Percentiles rank a stretch among this genome's conserved stretches.
Evolutionary conservation across 345 rosid genomes (phyloP).

Genomic region (Sisymbrium irio): DNA sequence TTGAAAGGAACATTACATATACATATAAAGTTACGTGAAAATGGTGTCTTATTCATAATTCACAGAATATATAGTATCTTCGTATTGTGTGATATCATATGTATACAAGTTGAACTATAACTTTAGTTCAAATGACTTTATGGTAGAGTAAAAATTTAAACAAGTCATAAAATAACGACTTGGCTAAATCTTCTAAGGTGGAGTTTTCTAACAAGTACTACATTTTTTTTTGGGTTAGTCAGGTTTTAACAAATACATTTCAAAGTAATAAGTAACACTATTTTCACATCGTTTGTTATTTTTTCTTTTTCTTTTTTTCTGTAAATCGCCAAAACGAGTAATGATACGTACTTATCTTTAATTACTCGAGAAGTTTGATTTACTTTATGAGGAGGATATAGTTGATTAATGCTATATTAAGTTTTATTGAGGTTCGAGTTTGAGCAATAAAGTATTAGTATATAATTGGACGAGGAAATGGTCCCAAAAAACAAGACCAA

Average conservation of each 20-base stretch:
- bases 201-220: not conserved
- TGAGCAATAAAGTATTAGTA: not conserved
- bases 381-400: slow-evolving; percentile 15
- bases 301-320: not conserved
- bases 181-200: not conserved
- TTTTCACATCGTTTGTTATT: not conserved
- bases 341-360: not conserved
- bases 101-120: too few relatives aligned
- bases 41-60: too few relatives aligned
- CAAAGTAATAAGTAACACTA: not conserved
- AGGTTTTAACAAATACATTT: not conserved
- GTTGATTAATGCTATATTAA: not conserved
- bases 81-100: too few relatives aligned
- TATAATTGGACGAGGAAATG: not conserved
- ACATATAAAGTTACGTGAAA: too few relatives aligned
- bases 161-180: not conserved
- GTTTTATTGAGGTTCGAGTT: slow-evolving; percentile 3
- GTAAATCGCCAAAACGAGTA: not conserved
- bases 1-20: too few relatives aligned
- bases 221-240: not conserved
- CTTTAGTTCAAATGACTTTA: not conserved
- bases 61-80: too few relatives aligned
- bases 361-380: not conserved
- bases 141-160: not conserved
- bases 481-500: slow-evolving; percentile 4